Conservation (phyloP, 805 yeast species). For the Cyberlindnera petersonii region DNA sequence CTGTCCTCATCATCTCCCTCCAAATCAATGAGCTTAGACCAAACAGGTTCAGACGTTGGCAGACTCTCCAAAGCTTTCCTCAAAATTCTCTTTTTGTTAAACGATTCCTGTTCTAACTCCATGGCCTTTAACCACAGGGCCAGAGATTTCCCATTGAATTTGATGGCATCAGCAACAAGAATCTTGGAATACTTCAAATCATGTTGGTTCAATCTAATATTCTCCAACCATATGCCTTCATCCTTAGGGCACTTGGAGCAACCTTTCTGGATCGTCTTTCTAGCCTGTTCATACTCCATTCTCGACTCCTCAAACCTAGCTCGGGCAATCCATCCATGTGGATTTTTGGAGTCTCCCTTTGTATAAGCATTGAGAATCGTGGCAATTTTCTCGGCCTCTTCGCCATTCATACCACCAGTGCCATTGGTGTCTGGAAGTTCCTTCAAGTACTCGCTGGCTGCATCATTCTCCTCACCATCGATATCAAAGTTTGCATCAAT, state of each 20-base stretch:
- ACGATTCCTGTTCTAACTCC: constrained; percentile 56
- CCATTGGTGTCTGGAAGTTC: constrained; percentile 27
- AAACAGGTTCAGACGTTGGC: constrained; percentile 55
- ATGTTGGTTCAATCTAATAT: constrained; percentile 53
- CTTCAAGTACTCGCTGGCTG: constrained; percentile 35
- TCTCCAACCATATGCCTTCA: constrained; percentile 82
- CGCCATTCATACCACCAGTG: constrained; percentile 27
- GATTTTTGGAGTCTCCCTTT: constrained; percentile 64
- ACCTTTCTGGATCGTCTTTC: constrained; percentile 64
- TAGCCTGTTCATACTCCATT: constrained; percentile 52
- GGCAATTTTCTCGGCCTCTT: constrained; percentile 58
- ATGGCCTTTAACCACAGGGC: constrained; percentile 71
- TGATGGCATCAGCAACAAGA: constrained; percentile 64
- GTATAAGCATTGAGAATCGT: constrained; percentile 62
- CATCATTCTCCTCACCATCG: constrained; percentile 16
- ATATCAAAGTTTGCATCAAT: constrained; percentile 38
- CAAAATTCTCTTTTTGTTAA: constrained; percentile 52
- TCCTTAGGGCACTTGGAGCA: constrained; percentile 60
- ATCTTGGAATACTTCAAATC: constrained; percentile 45
- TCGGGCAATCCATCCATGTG: constrained; percentile 83
- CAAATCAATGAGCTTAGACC: constrained; percentile 61
- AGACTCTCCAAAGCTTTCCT: constrained; percentile 68
- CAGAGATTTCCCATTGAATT: constrained; percentile 50
- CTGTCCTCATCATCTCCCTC: constrained; percentile 53
- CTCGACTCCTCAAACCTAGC: constrained; percentile 74